These are phyloP conservation scores for Solanum neorickii DNA, from an alignment of 257 asterid species.

Conservation along the genomic window DNA sequence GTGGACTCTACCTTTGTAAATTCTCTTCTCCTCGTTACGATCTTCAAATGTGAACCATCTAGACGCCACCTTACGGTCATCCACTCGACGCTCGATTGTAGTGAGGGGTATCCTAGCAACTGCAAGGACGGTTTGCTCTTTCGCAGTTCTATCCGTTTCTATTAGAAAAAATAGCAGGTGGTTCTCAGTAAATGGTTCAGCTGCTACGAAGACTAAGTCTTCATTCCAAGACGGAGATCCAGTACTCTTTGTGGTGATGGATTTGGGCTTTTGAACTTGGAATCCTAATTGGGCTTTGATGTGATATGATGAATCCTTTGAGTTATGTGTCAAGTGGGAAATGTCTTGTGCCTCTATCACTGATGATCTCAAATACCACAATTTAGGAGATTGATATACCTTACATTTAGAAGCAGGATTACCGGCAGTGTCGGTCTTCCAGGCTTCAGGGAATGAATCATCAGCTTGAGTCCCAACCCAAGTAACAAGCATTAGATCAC, in stretches of 20 bases:
- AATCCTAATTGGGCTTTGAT: constrained; percentile 59
- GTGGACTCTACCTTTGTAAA: constrained; percentile 65
- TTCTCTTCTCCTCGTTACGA: constrained; percentile 35
- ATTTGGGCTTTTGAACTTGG: constrained; percentile 56
- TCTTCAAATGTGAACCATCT: constrained; percentile 79
- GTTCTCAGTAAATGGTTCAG: constrained; percentile 68
- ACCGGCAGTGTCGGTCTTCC: constrained; percentile 69
- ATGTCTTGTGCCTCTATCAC: constrained; percentile 72
- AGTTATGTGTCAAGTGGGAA: constrained; percentile 9
- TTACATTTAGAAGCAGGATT: constrained; percentile 49
- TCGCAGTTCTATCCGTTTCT: constrained; percentile 28
- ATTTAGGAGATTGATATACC: constrained; percentile 75
- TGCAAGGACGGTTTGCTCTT: constrained; percentile 40
- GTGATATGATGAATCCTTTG: constrained; percentile 34
- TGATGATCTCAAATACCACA: constrained; percentile 73
- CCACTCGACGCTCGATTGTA: constrained; percentile 69
- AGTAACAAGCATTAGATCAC: constrained; percentile 85
- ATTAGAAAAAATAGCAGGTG: constrained; percentile 26
- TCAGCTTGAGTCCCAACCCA: constrained; percentile 88
- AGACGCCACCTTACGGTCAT: constrained; percentile 58
- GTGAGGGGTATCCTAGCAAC: constrained; percentile 43
- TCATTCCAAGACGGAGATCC: constrained; percentile 81
- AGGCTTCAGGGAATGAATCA: constrained; percentile 78
- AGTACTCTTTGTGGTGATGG: constrained; percentile 11
- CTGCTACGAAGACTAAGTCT: constrained; percentile 61